phyloP scores from a whole-genome alignment of 2,329 filamentous ascomycete genomes.

The Xylariaceae sp. region DNA sequence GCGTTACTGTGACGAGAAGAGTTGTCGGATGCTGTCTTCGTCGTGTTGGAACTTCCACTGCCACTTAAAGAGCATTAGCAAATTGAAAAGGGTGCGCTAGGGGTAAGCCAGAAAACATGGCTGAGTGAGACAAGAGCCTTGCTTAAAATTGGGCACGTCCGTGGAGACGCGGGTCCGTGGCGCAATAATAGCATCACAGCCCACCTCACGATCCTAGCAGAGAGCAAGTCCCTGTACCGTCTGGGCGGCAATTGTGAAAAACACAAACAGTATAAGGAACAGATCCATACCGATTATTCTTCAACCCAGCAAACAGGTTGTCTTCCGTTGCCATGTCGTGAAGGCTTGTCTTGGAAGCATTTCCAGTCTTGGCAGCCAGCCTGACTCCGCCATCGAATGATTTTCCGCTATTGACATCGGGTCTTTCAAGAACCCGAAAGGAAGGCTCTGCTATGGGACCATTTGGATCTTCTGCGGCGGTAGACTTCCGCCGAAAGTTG shows the following conservation, averaged over 20 bases:
- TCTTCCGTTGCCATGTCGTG: constrained; percentile 40
- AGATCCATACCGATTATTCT: constrained; percentile 51
- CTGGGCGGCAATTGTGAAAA: no score
- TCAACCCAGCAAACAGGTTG: constrained; percentile 55
- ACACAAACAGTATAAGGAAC: background rate
- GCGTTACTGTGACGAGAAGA: constrained; percentile 59
- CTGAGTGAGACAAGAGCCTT: background rate
- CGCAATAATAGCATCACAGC: background rate
- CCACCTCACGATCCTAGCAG: background rate
- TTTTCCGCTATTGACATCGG: constrained; percentile 39
- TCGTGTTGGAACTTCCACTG: constrained; percentile 58
- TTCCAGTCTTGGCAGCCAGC: constrained; percentile 32
- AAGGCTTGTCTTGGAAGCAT: constrained; percentile 35
- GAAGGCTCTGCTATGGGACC: constrained; percentile 45
- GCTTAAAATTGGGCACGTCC: background rate
- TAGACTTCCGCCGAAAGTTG: constrained; percentile 57
- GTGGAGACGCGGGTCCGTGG: background rate
- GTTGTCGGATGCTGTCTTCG: constrained; percentile 56
- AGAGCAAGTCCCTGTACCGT: no score
- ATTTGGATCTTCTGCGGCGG: constrained; percentile 52
- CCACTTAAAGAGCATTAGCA: constrained; percentile 39
- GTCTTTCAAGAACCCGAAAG: constrained; percentile 55
- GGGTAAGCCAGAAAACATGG: background rate
- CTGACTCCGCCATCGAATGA: constrained; percentile 48
- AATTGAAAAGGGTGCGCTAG: constrained; percentile 33